phyloP scores from a whole-genome alignment of 176 grass and related monocot genomes.

The Ampelocalamus luodianensis region DNA sequence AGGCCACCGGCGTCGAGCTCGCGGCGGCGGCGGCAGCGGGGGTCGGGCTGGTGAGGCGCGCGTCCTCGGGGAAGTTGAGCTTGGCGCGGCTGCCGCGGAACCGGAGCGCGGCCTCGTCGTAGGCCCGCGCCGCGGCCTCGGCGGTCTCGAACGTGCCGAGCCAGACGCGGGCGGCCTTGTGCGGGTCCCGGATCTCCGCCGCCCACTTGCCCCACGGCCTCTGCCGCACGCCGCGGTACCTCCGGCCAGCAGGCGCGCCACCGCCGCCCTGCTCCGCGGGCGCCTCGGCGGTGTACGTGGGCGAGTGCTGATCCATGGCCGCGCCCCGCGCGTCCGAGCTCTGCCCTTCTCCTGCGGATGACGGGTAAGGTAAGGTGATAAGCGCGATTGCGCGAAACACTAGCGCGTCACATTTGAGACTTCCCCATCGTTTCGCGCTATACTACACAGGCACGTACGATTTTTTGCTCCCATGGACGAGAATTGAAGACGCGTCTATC shows the following conservation, averaged over 20 bases:
- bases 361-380: neutral
- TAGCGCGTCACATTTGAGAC: constrained; percentile 28
- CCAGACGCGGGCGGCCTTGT: constrained; percentile 89
- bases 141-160: constrained; percentile 96
- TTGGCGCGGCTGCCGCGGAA: constrained; percentile 92
- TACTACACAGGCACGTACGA: neutral
- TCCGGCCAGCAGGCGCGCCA: constrained; percentile 15
- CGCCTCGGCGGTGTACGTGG: constrained; percentile 17
- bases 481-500: constrained; percentile 3
- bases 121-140: constrained; percentile 90
- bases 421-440: neutral
- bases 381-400: neutral
- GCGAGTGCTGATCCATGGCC: constrained; percentile 57
- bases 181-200: constrained; percentile 95
- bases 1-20: neutral
- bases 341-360: constrained; percentile 17
- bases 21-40: neutral
- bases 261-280: neutral
- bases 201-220: constrained; percentile 99
- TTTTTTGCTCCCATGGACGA: neutral
- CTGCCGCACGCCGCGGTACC: constrained; percentile 92
- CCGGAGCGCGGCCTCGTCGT: constrained; percentile 89
- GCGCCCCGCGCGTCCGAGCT: neutral
- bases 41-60: constrained; percentile 39
- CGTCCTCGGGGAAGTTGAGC: constrained; percentile 99